phyloP scores from a whole-genome alignment of 345 rosid genomes.

The Eucalyptus marginata region DNA sequence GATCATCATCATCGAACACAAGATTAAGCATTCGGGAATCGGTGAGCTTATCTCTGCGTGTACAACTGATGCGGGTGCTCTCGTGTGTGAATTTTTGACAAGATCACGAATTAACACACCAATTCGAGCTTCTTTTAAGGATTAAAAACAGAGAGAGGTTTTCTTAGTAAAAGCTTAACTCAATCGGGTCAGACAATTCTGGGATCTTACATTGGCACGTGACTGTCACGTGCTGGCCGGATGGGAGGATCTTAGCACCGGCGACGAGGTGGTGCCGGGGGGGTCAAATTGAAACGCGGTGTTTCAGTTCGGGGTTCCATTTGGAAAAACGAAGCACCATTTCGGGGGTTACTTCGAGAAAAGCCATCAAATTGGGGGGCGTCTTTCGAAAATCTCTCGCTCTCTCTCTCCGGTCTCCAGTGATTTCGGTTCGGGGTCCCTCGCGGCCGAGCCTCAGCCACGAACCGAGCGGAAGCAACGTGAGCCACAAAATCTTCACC shows the following conservation, averaged over 20 bases:
- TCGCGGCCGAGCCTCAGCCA: not conserved
- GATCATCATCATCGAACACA: not conserved
- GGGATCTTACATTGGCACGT: not conserved
- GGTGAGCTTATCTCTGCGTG: not conserved
- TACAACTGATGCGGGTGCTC: not conserved
- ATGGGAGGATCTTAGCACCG: not conserved
- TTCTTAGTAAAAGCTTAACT: not conserved
- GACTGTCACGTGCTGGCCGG: not conserved
- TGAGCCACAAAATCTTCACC: not conserved
- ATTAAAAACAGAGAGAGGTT: not conserved
- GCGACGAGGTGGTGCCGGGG: not conserved
- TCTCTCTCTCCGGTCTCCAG: not conserved
- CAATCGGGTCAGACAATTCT: not conserved
- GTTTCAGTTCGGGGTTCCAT: not conserved
- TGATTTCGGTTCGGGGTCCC: not conserved
- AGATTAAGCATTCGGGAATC: not conserved
- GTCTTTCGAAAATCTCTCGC: not conserved
- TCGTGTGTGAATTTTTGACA: not conserved
- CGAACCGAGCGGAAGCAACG: not conserved
- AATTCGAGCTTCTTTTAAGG: not conserved
- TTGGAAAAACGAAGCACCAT: not conserved
- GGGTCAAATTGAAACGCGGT: not conserved
- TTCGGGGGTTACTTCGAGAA: fast-evolving
- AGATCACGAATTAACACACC: not conserved
- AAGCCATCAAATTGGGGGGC: not conserved